Percentiles rank a stretch among this genome's conserved stretches.
Conservation (phyloP, 2,329 filamentous ascomycete genomes). For the Coleophoma crateriformis region DNA sequence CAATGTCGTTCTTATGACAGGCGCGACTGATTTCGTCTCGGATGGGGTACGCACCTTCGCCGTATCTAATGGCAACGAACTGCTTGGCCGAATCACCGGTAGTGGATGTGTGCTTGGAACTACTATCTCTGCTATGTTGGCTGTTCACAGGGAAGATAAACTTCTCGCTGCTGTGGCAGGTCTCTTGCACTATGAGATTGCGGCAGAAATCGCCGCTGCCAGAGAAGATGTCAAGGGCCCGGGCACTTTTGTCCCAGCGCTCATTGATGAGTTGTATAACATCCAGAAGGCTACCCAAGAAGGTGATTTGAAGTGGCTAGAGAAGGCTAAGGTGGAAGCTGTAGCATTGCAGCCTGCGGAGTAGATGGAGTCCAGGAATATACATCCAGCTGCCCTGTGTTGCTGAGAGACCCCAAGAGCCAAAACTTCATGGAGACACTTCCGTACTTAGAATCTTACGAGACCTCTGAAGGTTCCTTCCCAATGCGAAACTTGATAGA, state of each 20-base stretch:
- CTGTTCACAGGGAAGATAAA: slow-evolving; percentile 55
- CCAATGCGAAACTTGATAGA: no score
- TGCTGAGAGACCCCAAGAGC: no score
- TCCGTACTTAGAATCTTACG: no score
- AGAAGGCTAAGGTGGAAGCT: slow-evolving; percentile 41
- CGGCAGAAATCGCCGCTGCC: slow-evolving; percentile 58
- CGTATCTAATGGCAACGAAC: slow-evolving; percentile 70
- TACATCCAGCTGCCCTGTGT: no score
- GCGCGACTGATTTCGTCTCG: slow-evolving; percentile 68
- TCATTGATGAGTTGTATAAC: slow-evolving; percentile 65
- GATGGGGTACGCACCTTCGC: slow-evolving; percentile 65
- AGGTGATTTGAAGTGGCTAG: slow-evolving; percentile 46
- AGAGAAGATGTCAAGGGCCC: slow-evolving; percentile 66
- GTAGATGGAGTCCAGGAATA: background rate
- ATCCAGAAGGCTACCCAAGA: slow-evolving; percentile 42
- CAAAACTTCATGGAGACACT: no score
- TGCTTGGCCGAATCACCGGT: slow-evolving; percentile 67
- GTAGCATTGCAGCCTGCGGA: slow-evolving; percentile 13
- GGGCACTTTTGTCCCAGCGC: slow-evolving; percentile 79
- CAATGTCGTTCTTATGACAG: slow-evolving; percentile 78
- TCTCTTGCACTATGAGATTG: slow-evolving; percentile 72
- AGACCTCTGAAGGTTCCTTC: no score
- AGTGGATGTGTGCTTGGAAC: slow-evolving; percentile 85
- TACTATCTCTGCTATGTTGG: slow-evolving; percentile 69
- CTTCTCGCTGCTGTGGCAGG: slow-evolving; percentile 70